Base-by-base conservation (phyloP, 1,139 yeast genomes). In the Kazachstania sp. region DNA sequence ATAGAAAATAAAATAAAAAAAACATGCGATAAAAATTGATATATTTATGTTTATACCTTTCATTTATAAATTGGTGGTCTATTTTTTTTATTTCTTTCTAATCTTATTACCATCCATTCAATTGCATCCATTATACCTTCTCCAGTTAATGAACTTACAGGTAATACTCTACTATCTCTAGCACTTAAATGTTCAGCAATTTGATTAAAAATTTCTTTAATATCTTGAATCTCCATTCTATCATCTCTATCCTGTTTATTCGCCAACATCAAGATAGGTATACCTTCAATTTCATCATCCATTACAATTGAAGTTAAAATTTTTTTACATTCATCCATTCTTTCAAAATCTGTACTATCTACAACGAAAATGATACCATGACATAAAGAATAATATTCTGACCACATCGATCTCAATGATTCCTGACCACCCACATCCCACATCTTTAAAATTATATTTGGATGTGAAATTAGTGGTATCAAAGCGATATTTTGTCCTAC, bases 351-450 rank as follows among this genome's bases (percentile, higher is more conserved):
- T 0, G 95, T 81, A 5, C 96, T 86, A 63, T 92, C 98, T 13
- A 92, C 90, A 32, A 92, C 83, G 64, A 90, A 92, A 41, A 92
- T 83, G 32, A 92, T 86, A 0, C 94, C 97, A 65, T 92, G 97
- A 48, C 96, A 86, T 48, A 83, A 85, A 28, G 74, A 71, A 67
- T 81, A 92, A 69, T 92, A 92, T 49, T 87, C 79, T 13, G 83
- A 75, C 98, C 98, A 92, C 74, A 92, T 74, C 35, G 79, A 72
- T 44, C 97, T 73, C 45, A 92, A 70, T 26, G 86, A 74, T 60
- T 80, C 82, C 65, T 92, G 97, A 5, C 98, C 98, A 8, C 97
- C 97, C 39, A 92, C 79, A 66, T 92, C 98, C 97, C 97, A 92
- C 57, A 92, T 78, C 61, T 88, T 86, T 49, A 92, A 70, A 49